phyloP scores from a whole-genome alignment of 2,329 filamentous ascomycete genomes.

The Diaporthe citri region DNA sequence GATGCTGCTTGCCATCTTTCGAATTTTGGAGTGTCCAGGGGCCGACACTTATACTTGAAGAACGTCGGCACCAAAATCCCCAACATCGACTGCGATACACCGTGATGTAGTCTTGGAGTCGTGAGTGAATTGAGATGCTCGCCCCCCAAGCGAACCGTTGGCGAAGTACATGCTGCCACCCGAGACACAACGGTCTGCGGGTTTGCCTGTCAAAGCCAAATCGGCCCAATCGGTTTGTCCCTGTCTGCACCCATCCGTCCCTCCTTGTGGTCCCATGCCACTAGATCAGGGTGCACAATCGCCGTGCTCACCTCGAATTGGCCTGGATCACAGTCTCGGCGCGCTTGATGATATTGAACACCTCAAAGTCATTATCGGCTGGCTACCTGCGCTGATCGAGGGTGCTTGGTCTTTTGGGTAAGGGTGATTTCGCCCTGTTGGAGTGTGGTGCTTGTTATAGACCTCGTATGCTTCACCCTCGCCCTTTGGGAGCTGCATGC shows the following conservation, averaged over 20 bases:
- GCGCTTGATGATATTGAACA: constrained; percentile 32
- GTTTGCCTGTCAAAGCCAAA: constrained; percentile 34
- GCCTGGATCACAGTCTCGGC: constrained; percentile 35
- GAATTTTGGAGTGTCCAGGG: background rate
- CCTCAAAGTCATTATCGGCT: constrained; percentile 16
- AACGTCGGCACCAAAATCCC: too few relatives aligned
- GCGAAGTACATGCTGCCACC: constrained; percentile 30
- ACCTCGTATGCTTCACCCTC: background rate
- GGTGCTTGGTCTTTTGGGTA: background rate
- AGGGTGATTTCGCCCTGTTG: background rate
- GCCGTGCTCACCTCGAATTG: constrained; percentile 11
- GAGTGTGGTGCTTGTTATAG: background rate
- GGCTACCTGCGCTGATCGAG: background rate
- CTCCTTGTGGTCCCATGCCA: background rate
- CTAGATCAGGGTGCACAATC: constrained; percentile 15
- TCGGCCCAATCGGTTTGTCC: constrained; percentile 33
- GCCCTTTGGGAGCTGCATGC: background rate
- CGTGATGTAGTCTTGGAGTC: background rate
- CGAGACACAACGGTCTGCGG: constrained; percentile 36
- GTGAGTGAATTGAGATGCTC: background rate
- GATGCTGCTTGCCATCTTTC: background rate
- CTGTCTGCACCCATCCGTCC: background rate
- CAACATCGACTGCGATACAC: too few relatives aligned
- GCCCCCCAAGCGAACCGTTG: constrained; percentile 37
- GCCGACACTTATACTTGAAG: background rate